These are phyloP conservation scores for Wickerhamiella occidentalis DNA, from an alignment of 805 yeast species.

Conservation along the genomic window DNA sequence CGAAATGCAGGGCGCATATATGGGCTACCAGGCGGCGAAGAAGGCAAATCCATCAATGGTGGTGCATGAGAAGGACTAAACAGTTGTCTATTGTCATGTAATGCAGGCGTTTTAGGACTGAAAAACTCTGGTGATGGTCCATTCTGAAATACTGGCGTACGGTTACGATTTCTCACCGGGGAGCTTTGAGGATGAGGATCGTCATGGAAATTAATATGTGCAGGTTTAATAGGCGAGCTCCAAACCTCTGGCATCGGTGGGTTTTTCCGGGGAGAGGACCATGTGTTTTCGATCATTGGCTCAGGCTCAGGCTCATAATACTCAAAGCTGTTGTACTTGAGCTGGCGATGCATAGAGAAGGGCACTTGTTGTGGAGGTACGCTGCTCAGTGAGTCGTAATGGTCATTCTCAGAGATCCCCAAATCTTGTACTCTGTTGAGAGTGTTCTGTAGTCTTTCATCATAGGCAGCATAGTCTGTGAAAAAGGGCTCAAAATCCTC, in stretches of 20 bases:
- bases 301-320: slow-evolving; percentile 1
- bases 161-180: background rate
- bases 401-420: slow-evolving; percentile 39
- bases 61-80: slow-evolving; percentile 6
- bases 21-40: slow-evolving; percentile 21
- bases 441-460: slow-evolving; percentile 45
- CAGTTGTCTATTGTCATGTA: background rate
- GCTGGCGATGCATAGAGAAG: slow-evolving; percentile 5
- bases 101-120: background rate
- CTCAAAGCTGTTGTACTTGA: background rate
- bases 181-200: background rate
- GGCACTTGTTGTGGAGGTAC: background rate
- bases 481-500: slow-evolving; percentile 40
- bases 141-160: background rate
- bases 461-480: slow-evolving; percentile 34
- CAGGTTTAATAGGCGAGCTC: background rate
- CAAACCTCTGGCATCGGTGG: background rate
- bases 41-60: slow-evolving; percentile 13
- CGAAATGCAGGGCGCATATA: background rate
- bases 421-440: slow-evolving; percentile 46
- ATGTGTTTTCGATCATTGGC: background rate
- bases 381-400: background rate
- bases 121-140: slow-evolving; percentile 4
- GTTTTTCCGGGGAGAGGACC: slow-evolving; percentile 8
- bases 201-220: background rate